phyloP scores from a whole-genome alignment of 106 monocot genomes.

The Dioscorea zingiberensis region DNA sequence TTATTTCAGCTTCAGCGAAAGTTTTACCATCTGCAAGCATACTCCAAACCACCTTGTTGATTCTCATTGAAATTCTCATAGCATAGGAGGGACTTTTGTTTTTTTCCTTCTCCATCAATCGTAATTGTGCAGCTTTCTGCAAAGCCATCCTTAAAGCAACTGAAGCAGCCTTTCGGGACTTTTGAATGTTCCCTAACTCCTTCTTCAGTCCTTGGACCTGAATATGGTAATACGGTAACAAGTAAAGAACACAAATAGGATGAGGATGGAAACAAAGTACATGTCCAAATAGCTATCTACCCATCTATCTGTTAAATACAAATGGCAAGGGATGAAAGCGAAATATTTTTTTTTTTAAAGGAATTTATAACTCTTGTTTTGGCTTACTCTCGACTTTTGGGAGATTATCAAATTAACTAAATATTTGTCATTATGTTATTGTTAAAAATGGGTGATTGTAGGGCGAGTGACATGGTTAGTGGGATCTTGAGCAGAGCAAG shows the following conservation, averaged over 20 bases:
- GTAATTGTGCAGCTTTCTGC: constrained; percentile 81
- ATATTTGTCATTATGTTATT: no score
- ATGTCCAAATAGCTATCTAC: no score
- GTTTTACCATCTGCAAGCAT: constrained; percentile 98
- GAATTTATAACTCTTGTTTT: no score
- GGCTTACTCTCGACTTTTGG: no score
- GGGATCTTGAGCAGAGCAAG: no score
- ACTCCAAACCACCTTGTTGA: constrained; percentile 91
- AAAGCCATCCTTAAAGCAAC: constrained; percentile 59
- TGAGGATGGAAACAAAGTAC: no score
- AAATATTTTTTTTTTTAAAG: no score
- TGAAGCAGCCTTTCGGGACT: constrained; percentile 60
- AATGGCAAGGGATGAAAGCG: no score
- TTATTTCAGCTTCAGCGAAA: constrained; percentile 96
- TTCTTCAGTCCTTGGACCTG: constrained; percentile 83
- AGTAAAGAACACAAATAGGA: neutral
- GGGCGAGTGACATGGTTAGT: no score
- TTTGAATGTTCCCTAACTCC: constrained; percentile 51
- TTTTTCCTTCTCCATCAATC: constrained; percentile 95
- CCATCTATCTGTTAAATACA: no score
- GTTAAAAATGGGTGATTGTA: no score
- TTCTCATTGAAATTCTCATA: constrained; percentile 87
- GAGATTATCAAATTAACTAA: no score
- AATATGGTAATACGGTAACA: neutral
- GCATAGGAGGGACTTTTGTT: constrained; percentile 99